Evolutionary conservation across 768 basidiomycete species (phyloP).

Genomic region (Exidia glandulosa): DNA sequence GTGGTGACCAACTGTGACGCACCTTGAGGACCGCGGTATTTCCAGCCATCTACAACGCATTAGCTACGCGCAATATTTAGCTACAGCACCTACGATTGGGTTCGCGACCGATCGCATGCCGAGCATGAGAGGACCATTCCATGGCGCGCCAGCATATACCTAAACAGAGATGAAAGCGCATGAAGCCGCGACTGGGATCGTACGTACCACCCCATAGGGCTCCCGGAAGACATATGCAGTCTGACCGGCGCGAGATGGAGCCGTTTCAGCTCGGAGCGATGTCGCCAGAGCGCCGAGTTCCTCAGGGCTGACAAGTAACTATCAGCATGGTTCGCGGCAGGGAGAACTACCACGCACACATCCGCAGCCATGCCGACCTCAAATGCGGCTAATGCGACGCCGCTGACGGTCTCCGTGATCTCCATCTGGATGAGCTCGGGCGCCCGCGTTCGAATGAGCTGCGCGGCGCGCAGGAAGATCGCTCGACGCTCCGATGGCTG

Average conservation of each 20-base stretch:
- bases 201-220: conserved; percentile 11
- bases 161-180: neutral
- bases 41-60: conserved; percentile 16
- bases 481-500: conserved; percentile 6
- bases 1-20: neutral
- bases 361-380: neutral
- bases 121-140: conserved; percentile 13
- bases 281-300: conserved; percentile 8
- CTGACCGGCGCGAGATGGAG: conserved; percentile 1
- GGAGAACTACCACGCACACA: neutral
- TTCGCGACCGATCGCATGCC: conserved; percentile 17
- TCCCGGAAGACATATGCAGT: conserved; percentile 7
- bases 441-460: conserved; percentile 4
- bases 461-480: conserved; percentile 11
- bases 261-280: conserved; percentile 9
- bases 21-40: conserved; percentile 25
- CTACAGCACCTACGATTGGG: conserved; percentile 14
- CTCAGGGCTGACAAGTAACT: conserved; percentile 4
- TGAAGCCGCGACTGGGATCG: neutral
- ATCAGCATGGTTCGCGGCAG: neutral
- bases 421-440: conserved; percentile 8
- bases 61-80: neutral
- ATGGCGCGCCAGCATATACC: neutral
- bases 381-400: neutral
- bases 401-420: conserved; percentile 8